A percentile compares a stretch with the other conserved stretches of the same genome.
Evolutionary conservation across 2,329 filamentous ascomycete species (phyloP).

Genomic region (Venturia pyrina): DNA sequence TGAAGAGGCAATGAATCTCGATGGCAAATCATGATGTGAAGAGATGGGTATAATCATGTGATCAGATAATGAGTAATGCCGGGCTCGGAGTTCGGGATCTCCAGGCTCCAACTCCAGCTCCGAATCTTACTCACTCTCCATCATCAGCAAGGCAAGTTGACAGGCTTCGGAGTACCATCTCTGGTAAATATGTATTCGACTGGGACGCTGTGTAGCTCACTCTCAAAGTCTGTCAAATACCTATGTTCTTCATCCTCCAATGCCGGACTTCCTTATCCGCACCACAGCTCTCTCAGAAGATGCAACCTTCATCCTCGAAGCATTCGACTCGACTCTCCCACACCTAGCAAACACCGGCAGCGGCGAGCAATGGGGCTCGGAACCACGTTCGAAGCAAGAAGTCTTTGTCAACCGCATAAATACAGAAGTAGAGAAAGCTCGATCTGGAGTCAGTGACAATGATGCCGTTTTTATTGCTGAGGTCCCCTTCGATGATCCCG

Average conservation of each 20-base stretch:
- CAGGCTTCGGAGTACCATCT: constrained; percentile 14
- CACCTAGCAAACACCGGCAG: not conserved
- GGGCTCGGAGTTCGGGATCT: too few species aligned
- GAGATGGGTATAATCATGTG: too few species aligned
- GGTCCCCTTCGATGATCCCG: not conserved
- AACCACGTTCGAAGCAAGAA: not conserved
- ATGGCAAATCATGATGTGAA: too few species aligned
- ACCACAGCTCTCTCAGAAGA: not conserved
- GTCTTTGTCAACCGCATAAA: not conserved
- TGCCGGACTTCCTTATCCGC: not conserved
- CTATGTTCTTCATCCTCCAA: not conserved
- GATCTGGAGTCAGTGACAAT: not conserved
- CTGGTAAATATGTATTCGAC: constrained; percentile 13
- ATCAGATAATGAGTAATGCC: too few species aligned
- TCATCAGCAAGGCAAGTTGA: constrained; percentile 15
- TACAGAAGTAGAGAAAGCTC: not conserved
- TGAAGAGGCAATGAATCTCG: too few species aligned
- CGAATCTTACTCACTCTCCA: constrained; percentile 9
- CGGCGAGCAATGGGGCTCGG: not conserved
- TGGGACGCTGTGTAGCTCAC: not conserved
- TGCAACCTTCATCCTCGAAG: not conserved
- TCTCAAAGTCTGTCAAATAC: not conserved
- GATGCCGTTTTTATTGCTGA: not conserved
- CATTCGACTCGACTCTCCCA: not conserved
- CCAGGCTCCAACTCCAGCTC: too few species aligned